Evolutionary conservation across 139 green algal species (phyloP), one percentile per base, ranked within the genome.

Genomic region (Limnomonas spitsbergensis): DNA sequence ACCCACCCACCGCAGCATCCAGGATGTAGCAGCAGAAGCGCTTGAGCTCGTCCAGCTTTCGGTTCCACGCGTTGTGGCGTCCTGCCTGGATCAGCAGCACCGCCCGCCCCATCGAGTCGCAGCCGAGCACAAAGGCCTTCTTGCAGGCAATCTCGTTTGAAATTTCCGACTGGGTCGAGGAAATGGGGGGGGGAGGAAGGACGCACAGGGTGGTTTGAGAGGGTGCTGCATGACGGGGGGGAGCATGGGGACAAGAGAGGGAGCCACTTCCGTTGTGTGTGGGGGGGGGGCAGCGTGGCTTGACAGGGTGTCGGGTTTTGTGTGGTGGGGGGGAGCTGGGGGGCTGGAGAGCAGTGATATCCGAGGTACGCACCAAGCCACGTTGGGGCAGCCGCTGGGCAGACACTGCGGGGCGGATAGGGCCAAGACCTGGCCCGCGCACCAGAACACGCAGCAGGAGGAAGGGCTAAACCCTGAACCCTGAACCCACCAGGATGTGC

Each of bases 71-170:
- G 69, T 77, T 82, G 79, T 83, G 79, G 40, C 77, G 79, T 2
- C 36, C 3, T 1, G 52, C 66, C 42, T 82, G 75, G 26, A 84
- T 66, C 1, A 88, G 42, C 38, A 82, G 40, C 38, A 84, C 6
- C n/a, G 67, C 53, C 37, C 83, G 34, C 9, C 83, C 79, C 26
- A 67, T 34, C 24, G 31, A 36, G 75, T 88, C 83, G 1, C 24
- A 3, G 34, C 83, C 83, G 7, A 83, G 79, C 34, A 88, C 35
- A 56, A 78, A 82, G 29, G 79, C 75, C 75, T 85, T 85, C 34
- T 83, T 79, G 3, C 37, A 68, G 2, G 69, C 76, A 47, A 88
- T 75, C 76, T 85, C 79, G n/a, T 85, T 84, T 6, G 54, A 38
- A 29, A 88, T 76, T 2, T 66, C 38, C 4, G 68, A 31, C 72